Evolutionary conservation across 2,329 filamentous ascomycete genomes (phyloP).

Genomic region (Gliomastix tumulicola): DNA sequence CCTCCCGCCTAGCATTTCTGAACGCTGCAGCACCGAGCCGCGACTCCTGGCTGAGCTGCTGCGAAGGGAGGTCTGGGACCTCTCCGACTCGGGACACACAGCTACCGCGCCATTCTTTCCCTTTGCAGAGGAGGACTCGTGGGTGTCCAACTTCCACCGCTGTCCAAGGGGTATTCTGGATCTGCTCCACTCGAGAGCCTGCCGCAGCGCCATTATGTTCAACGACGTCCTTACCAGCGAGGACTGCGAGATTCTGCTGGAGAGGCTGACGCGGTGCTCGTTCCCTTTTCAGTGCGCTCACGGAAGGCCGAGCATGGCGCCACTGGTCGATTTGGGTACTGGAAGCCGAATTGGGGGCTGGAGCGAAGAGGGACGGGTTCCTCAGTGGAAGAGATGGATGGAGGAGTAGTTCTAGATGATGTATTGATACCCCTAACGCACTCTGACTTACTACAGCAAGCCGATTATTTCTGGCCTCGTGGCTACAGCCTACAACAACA

Average conservation of each 20-base stretch:
- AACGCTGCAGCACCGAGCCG: conserved; percentile 69
- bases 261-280: conserved; percentile 49
- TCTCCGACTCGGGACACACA: conserved; percentile 36
- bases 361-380: conserved; percentile 11
- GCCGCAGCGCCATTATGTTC: conserved; percentile 80
- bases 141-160: conserved; percentile 56
- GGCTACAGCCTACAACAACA: no score
- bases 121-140: conserved; percentile 22
- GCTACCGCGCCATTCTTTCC: not conserved
- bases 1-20: conserved; percentile 66
- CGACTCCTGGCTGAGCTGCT: conserved; percentile 67
- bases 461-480: no score
- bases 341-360: conserved; percentile 15
- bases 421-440: no score
- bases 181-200: conserved; percentile 68
- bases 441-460: no score
- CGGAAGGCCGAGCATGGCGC: conserved; percentile 61
- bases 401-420: no score
- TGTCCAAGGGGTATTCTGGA: conserved; percentile 74
- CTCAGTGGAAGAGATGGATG: conserved; percentile 17
- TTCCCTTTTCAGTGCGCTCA: conserved; percentile 85
- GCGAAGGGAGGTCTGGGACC: conserved; percentile 65
- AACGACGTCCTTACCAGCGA: conserved; percentile 57
- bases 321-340: conserved; percentile 45
- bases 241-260: conserved; percentile 54